Evolutionary conservation across 805 yeast genomes (phyloP), one percentile per base, ranked within the genome.

Genomic region (Kodamaea nitidulidarum): DNA sequence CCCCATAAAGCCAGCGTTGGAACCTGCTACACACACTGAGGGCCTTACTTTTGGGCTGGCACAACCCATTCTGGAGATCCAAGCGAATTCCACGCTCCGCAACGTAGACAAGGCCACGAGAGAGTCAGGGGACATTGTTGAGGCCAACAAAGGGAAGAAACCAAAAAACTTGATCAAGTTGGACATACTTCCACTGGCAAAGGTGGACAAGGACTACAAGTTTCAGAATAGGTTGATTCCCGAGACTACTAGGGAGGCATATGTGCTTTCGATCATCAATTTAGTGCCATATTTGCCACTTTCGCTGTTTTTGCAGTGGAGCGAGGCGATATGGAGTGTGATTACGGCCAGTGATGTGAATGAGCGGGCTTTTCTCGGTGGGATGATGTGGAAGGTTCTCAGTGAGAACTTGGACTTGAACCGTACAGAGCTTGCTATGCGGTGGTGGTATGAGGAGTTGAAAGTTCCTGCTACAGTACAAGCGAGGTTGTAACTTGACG

Each of bases 381-480:
- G 56, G 15, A 55, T 56, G 32, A 50, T 79, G 34, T 80, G 86
- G 83, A 70, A 67, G 29, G 60, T 71, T 18, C 54, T 82, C 3
- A 70, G 81, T 35, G 82, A 77, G 46, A 80, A 75, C 42, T 62
- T 76, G 39, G 82, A 78, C 47, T 60, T 77, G 40, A 78, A 76
- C 45, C 65, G 81, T 46, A 73, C 78, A 4, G 74, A 71, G 31
- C 39, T 76, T 29, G 84, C 77, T 1, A 67, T 75, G 37, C 58
- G 59, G 15, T 81, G 86, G 85, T 81, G 86, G 86, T 81, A 78
- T 52, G 70, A 68, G 16, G 51, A 55, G 15, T 50, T 50, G 29
- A 28, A 30, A 14, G 41, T 43, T 6, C 31, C 31, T 25, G 28
- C n/a, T n/a, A n/a, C 28, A 12, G 31, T 5, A 16, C 9, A 12